Evolutionary conservation across 176 grass and related monocot genomes (phyloP), one percentile per base, ranked within the genome.

Genomic region (Carex kokanica): DNA sequence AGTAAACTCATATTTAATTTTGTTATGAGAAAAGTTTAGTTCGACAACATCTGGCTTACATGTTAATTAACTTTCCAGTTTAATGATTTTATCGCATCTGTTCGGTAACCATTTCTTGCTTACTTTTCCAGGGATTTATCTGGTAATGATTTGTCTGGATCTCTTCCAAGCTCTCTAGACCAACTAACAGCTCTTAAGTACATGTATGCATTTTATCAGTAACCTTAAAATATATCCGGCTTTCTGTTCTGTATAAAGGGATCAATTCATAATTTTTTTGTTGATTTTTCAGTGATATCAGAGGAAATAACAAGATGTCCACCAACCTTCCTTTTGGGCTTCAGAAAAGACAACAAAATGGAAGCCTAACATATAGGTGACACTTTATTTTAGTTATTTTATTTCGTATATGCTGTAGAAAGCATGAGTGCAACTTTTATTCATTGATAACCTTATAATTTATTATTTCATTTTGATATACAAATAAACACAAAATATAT

Each of bases 361-460:
- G 85, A 29, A 65, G 17, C 4, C 72, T 92, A 5, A 84, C n/a
- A 60, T 73, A 87, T 60, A 92, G 85, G 91, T 92, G 74, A 45
- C 29, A 74, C 78, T 51, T 69, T 15, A 61, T 61, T 12, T 21
- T 61, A 23, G 0, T 21, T 61, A 61, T 60, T 11, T 21, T 8
- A 0, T 61, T 24, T 8, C 6, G 2, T 9, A 47, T 49, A 49
- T 49, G 10, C 45, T 49, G 0, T 12, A 49, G 45, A 49, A 49
- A 10, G 43, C 8, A 47, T 49, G 45, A 49, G 45, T 49, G 45
- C 45, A 49, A 49, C 45, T 49, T 3, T 49, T 11, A 12, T 49
- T 49, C 45, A 49, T 49, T 49, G 10, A 49, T 49, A 12, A 12
- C 9, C 45, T 0, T 49, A 49, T 49, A 2, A 12, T 49, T 49